phyloP scores from a whole-genome alignment of 2,329 filamentous ascomycete genomes.

The Simplicillium aogashimaense region DNA sequence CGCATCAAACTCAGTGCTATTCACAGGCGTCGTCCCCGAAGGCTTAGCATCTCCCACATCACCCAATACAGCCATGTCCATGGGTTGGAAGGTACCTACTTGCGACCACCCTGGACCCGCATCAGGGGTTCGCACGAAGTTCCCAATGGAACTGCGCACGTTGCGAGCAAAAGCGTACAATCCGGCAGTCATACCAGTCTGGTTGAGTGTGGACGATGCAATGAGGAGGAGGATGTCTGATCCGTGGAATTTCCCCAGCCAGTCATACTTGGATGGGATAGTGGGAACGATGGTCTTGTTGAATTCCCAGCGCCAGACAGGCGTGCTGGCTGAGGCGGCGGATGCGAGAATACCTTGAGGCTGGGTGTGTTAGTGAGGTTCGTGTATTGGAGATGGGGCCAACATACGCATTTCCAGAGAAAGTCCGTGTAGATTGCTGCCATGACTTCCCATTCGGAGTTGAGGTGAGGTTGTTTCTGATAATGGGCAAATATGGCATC shows the following conservation, averaged over 20 bases:
- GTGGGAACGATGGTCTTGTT: too few relatives aligned
- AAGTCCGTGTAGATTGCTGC: too few relatives aligned
- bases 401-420: too few relatives aligned
- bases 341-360: too few relatives aligned
- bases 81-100: slow-evolving; percentile 12
- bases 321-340: too few relatives aligned
- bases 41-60: slow-evolving; percentile 5
- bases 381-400: too few relatives aligned
- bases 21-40: slow-evolving; percentile 8
- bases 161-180: slow-evolving; percentile 14
- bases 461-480: too few relatives aligned
- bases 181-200: slow-evolving; percentile 8
- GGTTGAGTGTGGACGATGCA: slow-evolving; percentile 9
- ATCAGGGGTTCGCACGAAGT: slow-evolving; percentile 13
- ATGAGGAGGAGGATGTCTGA: slow-evolving; percentile 15
- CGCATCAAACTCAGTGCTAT: slow-evolving; percentile 10
- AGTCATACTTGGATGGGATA: slow-evolving; percentile 7
- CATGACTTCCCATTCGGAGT: too few relatives aligned
- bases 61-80: slow-evolving; percentile 13
- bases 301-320: too few relatives aligned
- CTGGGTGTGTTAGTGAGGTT: too few relatives aligned
- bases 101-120: slow-evolving; percentile 15
- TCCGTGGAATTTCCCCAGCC: slow-evolving; percentile 16
- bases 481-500: too few relatives aligned
- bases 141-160: slow-evolving; percentile 12